These are phyloP conservation scores for Adiantum capillusveneris DNA, from an alignment of 75 land plant species.

Conservation along the genomic window DNA sequence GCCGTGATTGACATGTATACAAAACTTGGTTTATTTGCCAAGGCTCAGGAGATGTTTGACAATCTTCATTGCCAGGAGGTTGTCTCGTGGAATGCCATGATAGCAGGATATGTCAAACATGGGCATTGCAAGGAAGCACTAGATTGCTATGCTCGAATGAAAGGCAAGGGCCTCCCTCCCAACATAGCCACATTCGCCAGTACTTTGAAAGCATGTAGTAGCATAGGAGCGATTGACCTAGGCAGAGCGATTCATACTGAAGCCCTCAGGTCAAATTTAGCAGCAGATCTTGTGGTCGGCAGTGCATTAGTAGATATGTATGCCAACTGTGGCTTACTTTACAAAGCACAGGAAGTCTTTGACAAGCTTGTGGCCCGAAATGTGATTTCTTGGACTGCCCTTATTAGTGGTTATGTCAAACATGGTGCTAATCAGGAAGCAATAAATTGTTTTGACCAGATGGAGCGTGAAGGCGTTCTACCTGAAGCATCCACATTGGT, in stretches of 20 bases:
- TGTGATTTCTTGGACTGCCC: conserved; percentile 6
- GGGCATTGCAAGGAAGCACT: conserved; percentile 27
- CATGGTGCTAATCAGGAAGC: conserved; percentile 6
- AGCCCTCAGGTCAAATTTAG: conserved; percentile 19
- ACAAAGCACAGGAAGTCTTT: conserved; percentile 3
- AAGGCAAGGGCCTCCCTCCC: conserved; percentile 13
- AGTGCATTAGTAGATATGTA: conserved; percentile 7
- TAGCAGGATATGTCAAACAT: conserved; percentile 59
- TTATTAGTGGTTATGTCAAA: conserved; percentile 10
- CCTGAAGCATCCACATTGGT: conserved; percentile 7
- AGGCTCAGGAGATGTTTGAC: conserved; percentile 49
- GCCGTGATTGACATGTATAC: conserved; percentile 46
- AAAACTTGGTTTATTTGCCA: conserved; percentile 31
- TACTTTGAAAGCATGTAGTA: conserved; percentile 46
- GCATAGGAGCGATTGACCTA: conserved; percentile 28
- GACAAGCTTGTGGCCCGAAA: not conserved
- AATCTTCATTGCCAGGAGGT: conserved; percentile 27
- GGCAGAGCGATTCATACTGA: conserved; percentile 33
- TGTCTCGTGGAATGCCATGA: conserved; percentile 59
- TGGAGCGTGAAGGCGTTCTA: not conserved
- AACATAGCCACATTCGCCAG: conserved; percentile 28
- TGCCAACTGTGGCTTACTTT: conserved; percentile 9
- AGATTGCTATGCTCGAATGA: conserved; percentile 17
- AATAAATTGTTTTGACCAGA: not conserved
- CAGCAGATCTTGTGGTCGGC: conserved; percentile 15